Base-by-base conservation (phyloP, 163 green algal species). In the Scenedesmus sp. region DNA sequence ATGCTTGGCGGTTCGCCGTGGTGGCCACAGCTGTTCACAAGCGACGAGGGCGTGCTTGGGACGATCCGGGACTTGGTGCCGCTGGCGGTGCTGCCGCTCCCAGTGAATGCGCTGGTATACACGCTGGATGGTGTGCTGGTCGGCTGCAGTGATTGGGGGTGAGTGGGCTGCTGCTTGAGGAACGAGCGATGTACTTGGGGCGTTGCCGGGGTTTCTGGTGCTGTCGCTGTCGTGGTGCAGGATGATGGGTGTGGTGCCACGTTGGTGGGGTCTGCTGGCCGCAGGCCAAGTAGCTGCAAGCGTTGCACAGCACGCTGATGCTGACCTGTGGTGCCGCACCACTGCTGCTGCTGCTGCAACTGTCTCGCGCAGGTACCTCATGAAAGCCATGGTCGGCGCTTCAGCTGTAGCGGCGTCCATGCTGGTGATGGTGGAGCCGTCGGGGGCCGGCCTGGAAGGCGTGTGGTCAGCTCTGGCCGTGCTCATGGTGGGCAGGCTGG, bases 91-190 rank as follows among this genome's bases (percentile, higher is more conserved):
- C 85, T 86, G 42, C 94, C 96, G 78, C 86, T 98, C 89, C 96
- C 96, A 0, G 72, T 88, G 33, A 88, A 88, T 59, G 94, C 96
- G 0, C 65, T 97, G 1, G 96, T 97, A 9, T 98, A 98, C 88
- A 96, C 97, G 12, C 94, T 98, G 59, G 96, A 98, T 86, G 96
- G 96, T 49, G 70, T 98, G 35, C 91, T 98, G n/a, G 96, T 98
- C 1, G 96, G 96, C 6, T 94, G 95, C 0, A 89, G 70, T 0
- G 96, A 98, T 92, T 98, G 98, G 33, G 68, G 80, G 87, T 91
- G 72, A 72, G 86, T 33, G 37, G 20, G 18, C 26, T 37, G 30
- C 6, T 24, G 12, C n/a, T n/a, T n/a, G n/a, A n/a, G n/a, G n/a
- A n/a, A 61, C 26, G 15, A 13, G 40, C 6, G 10, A 81, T 81